These are phyloP conservation scores for Sporothrix schenckii DNA, from an alignment of 2,329 filamentous ascomycete genomes.

Conservation along the genomic window DNA sequence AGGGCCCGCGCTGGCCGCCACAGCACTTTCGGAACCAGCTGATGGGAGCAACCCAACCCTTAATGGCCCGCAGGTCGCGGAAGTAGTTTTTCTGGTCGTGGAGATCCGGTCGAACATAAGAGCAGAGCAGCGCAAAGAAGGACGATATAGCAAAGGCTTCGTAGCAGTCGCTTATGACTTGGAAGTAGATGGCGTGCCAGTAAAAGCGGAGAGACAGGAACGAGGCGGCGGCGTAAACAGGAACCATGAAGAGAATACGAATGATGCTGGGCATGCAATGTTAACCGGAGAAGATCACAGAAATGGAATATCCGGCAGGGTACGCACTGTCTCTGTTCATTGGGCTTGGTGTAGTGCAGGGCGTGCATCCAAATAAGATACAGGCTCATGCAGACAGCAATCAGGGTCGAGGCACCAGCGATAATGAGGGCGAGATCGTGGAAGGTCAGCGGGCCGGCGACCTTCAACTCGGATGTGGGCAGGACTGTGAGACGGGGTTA, in stretches of 20 bases:
- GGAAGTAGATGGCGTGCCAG: conserved; percentile 76
- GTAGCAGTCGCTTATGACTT: conserved; percentile 81
- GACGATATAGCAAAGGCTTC: conserved; percentile 86
- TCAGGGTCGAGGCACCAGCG: conserved; percentile 51
- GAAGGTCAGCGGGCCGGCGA: conserved; percentile 57
- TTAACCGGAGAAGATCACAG: conserved; percentile 7
- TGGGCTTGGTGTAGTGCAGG: conserved; percentile 61
- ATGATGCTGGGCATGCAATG: conserved; percentile 64
- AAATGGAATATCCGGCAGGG: neutral
- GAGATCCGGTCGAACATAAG: conserved; percentile 75
- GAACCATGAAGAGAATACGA: conserved; percentile 85
- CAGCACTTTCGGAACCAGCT: conserved; percentile 71
- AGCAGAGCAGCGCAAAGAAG: conserved; percentile 81
- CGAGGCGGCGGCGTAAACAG: conserved; percentile 74
- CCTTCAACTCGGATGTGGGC: conserved; percentile 50
- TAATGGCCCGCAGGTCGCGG: conserved; percentile 63
- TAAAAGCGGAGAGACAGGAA: conserved; percentile 76
- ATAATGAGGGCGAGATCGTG: conserved; percentile 59
- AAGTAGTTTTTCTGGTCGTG: conserved; percentile 85
- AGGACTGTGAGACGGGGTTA: conserved; percentile 44
- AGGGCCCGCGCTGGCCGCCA: conserved; percentile 67
- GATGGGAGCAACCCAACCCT: conserved; percentile 75
- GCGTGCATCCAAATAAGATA: conserved; percentile 64
- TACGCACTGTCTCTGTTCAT: conserved; percentile 61
- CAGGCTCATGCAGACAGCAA: conserved; percentile 57